Conservation (phyloP, 139 green algal genomes). For the Spirogloea muscicola region DNA sequence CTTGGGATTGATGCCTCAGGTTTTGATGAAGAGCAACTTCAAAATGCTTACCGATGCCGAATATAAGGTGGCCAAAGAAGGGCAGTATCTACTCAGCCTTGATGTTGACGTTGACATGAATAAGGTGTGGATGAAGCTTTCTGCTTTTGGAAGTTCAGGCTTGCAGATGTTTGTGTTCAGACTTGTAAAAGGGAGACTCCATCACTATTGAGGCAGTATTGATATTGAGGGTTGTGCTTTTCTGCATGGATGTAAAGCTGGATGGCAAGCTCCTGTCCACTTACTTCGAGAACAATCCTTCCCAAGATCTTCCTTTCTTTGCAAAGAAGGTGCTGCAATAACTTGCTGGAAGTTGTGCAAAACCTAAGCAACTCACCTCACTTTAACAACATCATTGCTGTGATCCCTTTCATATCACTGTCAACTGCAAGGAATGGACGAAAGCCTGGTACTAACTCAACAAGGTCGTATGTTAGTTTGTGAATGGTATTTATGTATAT, state of each 20-base stretch:
- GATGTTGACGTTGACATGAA: slow-evolving; percentile 32
- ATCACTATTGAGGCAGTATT: not conserved
- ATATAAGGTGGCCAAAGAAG: slow-evolving; percentile 7
- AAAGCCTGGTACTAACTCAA: too few species aligned
- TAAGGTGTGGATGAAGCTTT: slow-evolving; percentile 25
- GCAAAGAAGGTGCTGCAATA: slow-evolving; percentile 10
- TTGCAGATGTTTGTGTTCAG: too few species aligned
- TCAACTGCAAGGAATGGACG: too few species aligned
- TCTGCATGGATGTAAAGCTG: too few species aligned
- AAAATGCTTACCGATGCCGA: slow-evolving; percentile 37
- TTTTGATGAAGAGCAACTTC: slow-evolving; percentile 47
- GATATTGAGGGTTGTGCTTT: slow-evolving; percentile 6
- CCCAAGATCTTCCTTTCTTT: slow-evolving; percentile 10
- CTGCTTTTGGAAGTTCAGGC: not conserved
- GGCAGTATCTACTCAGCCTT: slow-evolving; percentile 42
- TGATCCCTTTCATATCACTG: too few species aligned
- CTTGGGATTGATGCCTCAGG: slow-evolving; percentile 25
- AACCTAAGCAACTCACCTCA: not conserved
- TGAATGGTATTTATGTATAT: too few species aligned
- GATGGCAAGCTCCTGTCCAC: slow-evolving; percentile 9
- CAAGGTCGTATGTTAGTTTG: too few species aligned
- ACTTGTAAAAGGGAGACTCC: not conserved
- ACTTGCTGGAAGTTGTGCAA: too few species aligned
- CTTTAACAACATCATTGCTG: slow-evolving; percentile 1
- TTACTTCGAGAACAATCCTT: slow-evolving; percentile 33